Conservation (phyloP, 306 rosid genomes). For the Dalbergia cochinchinensis region DNA sequence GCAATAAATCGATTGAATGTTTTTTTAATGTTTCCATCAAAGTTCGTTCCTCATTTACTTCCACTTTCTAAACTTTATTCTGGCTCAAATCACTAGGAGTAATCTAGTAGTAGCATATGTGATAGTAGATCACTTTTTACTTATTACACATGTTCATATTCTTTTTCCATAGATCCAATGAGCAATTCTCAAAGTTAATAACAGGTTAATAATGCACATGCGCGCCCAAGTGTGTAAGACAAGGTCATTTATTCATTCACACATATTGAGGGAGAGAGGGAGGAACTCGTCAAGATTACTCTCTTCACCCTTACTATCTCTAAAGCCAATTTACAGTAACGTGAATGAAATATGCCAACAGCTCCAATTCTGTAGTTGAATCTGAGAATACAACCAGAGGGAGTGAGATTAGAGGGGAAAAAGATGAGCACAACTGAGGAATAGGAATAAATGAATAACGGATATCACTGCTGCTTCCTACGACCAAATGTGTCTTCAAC, state of each 20-base stretch:
- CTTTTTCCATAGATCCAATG: background rate
- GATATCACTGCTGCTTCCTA: slow-evolving; percentile 51
- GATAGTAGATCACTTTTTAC: slow-evolving; percentile 1
- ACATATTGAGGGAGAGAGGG: background rate
- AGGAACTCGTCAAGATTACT: slow-evolving; percentile 13
- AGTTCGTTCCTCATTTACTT: background rate
- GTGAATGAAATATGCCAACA: slow-evolving; percentile 28
- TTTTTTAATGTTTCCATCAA: background rate
- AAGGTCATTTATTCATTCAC: slow-evolving; percentile 26
- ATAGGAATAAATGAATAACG: background rate
- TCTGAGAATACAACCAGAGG: slow-evolving; percentile 20
- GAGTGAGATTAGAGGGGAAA: background rate
- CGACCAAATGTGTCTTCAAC: slow-evolving; percentile 87
- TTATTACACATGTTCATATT: background rate
- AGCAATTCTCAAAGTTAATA: slow-evolving; percentile 4
- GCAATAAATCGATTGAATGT: slow-evolving; percentile 11
- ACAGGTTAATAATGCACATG: background rate
- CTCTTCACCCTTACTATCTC: slow-evolving; percentile 33
- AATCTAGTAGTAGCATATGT: background rate
- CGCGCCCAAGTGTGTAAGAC: slow-evolving; percentile 2
- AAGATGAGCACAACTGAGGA: slow-evolving; percentile 16
- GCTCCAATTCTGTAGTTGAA: slow-evolving; percentile 28
- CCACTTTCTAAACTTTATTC: slow-evolving; percentile 3
- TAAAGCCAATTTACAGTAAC: slow-evolving; percentile 38
- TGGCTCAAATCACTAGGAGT: background rate